Percentiles rank a stretch among this genome's conserved stretches.
Conservation (phyloP, 805 yeast genomes). For the Cyberlindnera mississippiensis region DNA sequence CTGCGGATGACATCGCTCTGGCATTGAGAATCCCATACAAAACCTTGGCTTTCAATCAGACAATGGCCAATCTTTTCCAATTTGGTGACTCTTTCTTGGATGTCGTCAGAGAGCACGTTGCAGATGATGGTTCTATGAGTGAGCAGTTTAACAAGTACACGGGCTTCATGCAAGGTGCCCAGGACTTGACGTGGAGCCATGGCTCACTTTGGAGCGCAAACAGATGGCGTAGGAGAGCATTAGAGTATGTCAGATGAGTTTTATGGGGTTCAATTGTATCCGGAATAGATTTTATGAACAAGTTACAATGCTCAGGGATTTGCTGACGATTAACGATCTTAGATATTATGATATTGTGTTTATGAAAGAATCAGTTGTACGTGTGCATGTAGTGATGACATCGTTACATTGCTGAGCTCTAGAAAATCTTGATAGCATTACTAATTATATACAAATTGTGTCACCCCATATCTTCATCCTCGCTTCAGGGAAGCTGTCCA, state of each 20-base stretch:
- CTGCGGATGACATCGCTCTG: no score
- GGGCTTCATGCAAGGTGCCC: slow-evolving; percentile 89
- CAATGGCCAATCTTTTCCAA: slow-evolving; percentile 43
- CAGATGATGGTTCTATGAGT: slow-evolving; percentile 67
- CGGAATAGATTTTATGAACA: background rate
- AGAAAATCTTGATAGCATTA: no score
- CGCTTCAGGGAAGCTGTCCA: background rate
- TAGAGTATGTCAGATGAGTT: slow-evolving; percentile 23
- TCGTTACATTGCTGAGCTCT: no score
- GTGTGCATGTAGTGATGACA: no score
- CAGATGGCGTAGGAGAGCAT: slow-evolving; percentile 53
- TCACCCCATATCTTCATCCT: no score
- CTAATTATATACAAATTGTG: no score
- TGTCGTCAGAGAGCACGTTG: slow-evolving; percentile 55
- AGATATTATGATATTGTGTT: no score
- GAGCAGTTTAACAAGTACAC: slow-evolving; percentile 82
- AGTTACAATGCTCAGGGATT: no score
- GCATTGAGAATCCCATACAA: slow-evolving; percentile 27
- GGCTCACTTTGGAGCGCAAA: slow-evolving; percentile 69
- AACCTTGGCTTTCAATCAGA: slow-evolving; percentile 40
- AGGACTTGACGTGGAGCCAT: slow-evolving; percentile 87
- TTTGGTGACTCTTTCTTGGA: slow-evolving; percentile 67
- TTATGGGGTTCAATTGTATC: no score
- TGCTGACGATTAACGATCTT: no score
- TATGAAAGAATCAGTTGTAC: no score